Conservation (phyloP, 129 eudicot genomes). For the Pulicaria dysenterica region DNA sequence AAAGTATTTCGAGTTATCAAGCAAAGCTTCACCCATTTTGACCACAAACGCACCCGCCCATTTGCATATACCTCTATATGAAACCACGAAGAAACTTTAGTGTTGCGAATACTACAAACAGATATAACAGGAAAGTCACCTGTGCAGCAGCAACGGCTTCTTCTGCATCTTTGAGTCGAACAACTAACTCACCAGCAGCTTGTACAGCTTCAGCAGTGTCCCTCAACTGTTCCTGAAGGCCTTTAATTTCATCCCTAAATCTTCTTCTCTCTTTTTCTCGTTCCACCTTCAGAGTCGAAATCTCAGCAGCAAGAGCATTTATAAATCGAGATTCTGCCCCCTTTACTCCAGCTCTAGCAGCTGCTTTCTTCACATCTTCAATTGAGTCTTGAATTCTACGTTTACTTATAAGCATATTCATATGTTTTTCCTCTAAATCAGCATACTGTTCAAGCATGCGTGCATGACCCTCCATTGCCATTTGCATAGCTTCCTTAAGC, state of each 20-base stretch:
- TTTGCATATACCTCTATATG: neutral
- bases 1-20: too few species aligned
- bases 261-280: slow-evolving; percentile 78
- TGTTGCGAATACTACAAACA: neutral
- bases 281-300: slow-evolving; percentile 76
- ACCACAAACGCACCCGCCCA: too few species aligned
- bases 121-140: slow-evolving; percentile 47
- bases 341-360: slow-evolving; percentile 72
- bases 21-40: too few species aligned
- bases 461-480: slow-evolving; percentile 97
- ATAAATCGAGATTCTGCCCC: slow-evolving; percentile 84
- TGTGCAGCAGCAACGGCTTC: slow-evolving; percentile 80
- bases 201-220: slow-evolving; percentile 99
- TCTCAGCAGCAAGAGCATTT: slow-evolving; percentile 79
- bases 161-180: slow-evolving; percentile 93
- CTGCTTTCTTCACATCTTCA: slow-evolving; percentile 91
- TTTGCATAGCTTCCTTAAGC: slow-evolving; percentile 87
- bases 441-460: slow-evolving; percentile 94
- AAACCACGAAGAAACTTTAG: neutral
- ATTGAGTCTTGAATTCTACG: slow-evolving; percentile 72
- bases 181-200: slow-evolving; percentile 96
- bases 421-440: slow-evolving; percentile 88
- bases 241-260: slow-evolving; percentile 78
- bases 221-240: slow-evolving; percentile 81
- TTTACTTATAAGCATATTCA: slow-evolving; percentile 75